Base-by-base conservation (phyloP, 352 stramenopile genomes). In the Phytophthora europaea region DNA sequence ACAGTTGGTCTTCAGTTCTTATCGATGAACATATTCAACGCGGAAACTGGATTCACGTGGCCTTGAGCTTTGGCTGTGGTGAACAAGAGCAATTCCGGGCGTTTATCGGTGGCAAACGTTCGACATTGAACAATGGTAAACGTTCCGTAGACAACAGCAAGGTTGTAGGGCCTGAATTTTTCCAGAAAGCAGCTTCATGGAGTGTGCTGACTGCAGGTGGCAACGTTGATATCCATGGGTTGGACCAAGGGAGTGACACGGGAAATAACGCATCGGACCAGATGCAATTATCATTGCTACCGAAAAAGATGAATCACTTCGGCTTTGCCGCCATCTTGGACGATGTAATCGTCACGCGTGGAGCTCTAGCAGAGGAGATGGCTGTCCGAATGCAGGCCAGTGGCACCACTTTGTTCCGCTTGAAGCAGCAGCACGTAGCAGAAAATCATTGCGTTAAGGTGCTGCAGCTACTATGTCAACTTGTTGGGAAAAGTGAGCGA, bases 361-460 rank as follows among this genome's bases (percentile, higher is more conserved):
- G 20, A 0, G 6, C 20, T 28, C 23, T 83, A 51, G 18, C 33
- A 0, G 68, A 76, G 0, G 38, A 70, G 33, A 61, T 60, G 9
- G 64, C 81, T 60, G 1, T n/a, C 0, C 76, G 61, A 47, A 61
- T 88, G 43, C 64, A 69, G 13, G 16, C 28, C 12, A 74, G 56
- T 36, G 82, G 79, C 3, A 70, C 67, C 1, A n/a, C 77, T 63
- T 64, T 90, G 7, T 78, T 88, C 45, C 79, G 71, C 10, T 69
- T 87, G 28, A 85, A 87, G 47, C 77, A 76, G 18, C 71, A 71
- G 4, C 31, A 80, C 33, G 23, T 75, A 7, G 40, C 67, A 18
- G 74, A 84, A 59, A 67, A 2, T 5, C 52, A 87, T 22, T 83
- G 72, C 54, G 47, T 31, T 5, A 67, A 83, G 13, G 47, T 87